Conservation (phyloP, 1,284 basidiomycete genomes). For the Ganoderma multipileum region DNA sequence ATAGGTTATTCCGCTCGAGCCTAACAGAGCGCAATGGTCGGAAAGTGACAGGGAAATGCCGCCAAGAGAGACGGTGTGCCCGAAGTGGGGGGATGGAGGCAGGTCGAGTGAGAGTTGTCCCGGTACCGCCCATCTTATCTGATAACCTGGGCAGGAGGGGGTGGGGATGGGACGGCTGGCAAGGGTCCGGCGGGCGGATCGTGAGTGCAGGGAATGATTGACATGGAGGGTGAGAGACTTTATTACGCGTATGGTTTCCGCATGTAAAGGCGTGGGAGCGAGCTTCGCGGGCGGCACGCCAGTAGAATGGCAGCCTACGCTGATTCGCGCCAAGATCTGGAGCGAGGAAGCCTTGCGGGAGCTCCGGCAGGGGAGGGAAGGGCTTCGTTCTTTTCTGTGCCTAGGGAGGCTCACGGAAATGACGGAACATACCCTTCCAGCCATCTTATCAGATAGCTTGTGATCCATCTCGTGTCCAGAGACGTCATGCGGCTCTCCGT, state of each 20-base stretch:
- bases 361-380: neutral
- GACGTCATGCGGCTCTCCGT: conserved; percentile 9
- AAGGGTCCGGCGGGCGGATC: conserved; percentile 5
- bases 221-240: conserved; percentile 11
- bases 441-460: conserved; percentile 23
- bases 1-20: conserved; percentile 12
- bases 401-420: neutral
- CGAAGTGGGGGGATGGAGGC: conserved; percentile 5
- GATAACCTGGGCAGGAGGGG: conserved; percentile 27
- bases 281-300: neutral
- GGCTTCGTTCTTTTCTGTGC: neutral
- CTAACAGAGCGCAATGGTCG: neutral
- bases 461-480: neutral
- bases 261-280: neutral
- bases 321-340: neutral
- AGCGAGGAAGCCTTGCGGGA: neutral
- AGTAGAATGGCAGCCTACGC: neutral
- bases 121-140: conserved; percentile 40
- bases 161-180: conserved; percentile 4
- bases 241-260: neutral
- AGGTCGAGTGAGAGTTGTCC: conserved; percentile 21
- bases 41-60: neutral
- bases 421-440: neutral
- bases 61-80: neutral
- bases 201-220: conserved; percentile 15